These are phyloP conservation scores for Yarrowia bubula DNA, from an alignment of 805 yeast species.

Conservation along the genomic window DNA sequence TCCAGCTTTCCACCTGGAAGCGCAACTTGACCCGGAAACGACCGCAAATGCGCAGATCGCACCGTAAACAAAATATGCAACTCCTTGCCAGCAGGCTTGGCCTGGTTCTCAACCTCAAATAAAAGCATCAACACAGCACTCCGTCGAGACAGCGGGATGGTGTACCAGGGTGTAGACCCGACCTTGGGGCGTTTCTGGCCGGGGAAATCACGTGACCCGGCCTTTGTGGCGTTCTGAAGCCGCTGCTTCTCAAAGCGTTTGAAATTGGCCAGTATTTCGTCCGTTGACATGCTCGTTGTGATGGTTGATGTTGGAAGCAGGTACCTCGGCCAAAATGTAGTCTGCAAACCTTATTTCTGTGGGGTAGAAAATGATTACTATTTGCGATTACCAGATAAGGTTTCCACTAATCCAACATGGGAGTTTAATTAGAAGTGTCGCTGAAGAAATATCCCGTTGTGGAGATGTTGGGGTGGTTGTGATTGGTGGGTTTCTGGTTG, in stretches of 20 bases:
- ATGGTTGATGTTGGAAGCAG: background rate
- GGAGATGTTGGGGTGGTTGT: too few species aligned
- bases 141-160: conserved; percentile 2
- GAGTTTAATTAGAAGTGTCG: background rate
- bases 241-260: conserved; percentile 16
- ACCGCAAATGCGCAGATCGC: conserved; percentile 61
- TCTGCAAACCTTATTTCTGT: background rate
- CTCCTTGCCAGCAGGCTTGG: conserved; percentile 41
- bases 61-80: conserved; percentile 72
- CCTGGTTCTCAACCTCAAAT: background rate
- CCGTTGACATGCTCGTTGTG: conserved; percentile 13
- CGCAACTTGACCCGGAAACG: conserved; percentile 79
- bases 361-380: conserved; percentile 22
- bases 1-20: conserved; percentile 87
- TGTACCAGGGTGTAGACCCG: conserved; percentile 1
- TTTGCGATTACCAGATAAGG: background rate
- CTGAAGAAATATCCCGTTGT: too few species aligned
- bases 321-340: background rate
- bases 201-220: background rate
- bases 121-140: conserved; percentile 11
- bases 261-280: background rate
- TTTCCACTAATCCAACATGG: background rate
- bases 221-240: background rate
- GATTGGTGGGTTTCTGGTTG: too few species aligned
- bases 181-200: conserved; percentile 17